phyloP scores from a whole-genome alignment of 2,329 filamentous ascomycete genomes.

The Aspergillus jensenii region DNA sequence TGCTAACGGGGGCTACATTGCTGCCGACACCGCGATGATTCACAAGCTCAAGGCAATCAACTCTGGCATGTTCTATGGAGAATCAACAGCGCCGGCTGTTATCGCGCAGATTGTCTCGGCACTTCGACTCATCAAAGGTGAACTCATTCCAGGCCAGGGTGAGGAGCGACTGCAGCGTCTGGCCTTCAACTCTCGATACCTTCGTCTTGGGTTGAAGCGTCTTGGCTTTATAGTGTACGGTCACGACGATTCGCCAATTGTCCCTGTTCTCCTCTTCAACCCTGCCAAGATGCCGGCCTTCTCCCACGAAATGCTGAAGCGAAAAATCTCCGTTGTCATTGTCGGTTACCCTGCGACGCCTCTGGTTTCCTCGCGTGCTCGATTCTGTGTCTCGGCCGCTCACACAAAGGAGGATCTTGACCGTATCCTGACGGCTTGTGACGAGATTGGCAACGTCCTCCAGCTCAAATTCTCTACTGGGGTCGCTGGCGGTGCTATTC shows the following conservation, averaged over 20 bases:
- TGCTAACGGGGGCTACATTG: slow-evolving; percentile 94
- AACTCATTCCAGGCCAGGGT: slow-evolving; percentile 84
- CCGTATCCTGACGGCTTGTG: slow-evolving; percentile 80
- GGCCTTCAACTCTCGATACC: slow-evolving; percentile 96
- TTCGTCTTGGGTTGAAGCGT: slow-evolving; percentile 95
- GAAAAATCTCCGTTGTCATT: slow-evolving; percentile 96
- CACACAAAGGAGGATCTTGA: slow-evolving; percentile 99
- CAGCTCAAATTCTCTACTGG: slow-evolving; percentile 98
- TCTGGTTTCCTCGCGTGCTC: slow-evolving; percentile 87
- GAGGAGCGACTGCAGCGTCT: slow-evolving; percentile 94
- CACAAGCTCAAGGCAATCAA: slow-evolving; percentile 87
- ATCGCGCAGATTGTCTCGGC: slow-evolving; percentile 87
- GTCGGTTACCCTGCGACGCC: slow-evolving; percentile 97
- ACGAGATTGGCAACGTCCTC: slow-evolving; percentile 86
- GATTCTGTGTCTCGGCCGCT: slow-evolving; percentile 92
- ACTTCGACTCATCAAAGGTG: slow-evolving; percentile 84
- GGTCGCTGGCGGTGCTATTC: slow-evolving; percentile 81
- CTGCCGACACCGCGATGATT: slow-evolving; percentile 84
- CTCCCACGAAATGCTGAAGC: slow-evolving; percentile 96
- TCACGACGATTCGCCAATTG: slow-evolving; percentile 96
- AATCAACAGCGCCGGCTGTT: slow-evolving; percentile 83
- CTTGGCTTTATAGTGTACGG: slow-evolving; percentile 96
- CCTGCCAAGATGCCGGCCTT: slow-evolving; percentile 99
- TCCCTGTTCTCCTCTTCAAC: slow-evolving; percentile 91
- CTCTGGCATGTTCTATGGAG: slow-evolving; percentile 80